These are phyloP conservation scores for Gelatoporia subvermispora DNA, from an alignment of 768 basidiomycete genomes.

Conservation along the genomic window DNA sequence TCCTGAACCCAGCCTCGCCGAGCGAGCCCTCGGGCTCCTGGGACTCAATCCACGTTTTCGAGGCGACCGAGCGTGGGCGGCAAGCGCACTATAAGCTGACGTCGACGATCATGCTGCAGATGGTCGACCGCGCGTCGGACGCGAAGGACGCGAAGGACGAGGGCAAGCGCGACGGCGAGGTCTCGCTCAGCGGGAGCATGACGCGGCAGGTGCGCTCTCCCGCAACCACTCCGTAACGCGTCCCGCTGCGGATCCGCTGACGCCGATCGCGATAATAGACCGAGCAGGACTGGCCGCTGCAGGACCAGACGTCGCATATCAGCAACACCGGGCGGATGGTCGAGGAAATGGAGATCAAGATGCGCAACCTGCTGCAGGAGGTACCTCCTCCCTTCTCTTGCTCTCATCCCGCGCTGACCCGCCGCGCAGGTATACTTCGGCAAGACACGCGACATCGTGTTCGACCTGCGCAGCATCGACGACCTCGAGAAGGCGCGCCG, in stretches of 20 bases:
- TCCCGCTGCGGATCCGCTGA: neutral
- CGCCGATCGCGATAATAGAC: too few species aligned
- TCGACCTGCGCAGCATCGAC: constrained; percentile 83
- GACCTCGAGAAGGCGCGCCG: constrained; percentile 78
- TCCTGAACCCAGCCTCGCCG: constrained; percentile 49
- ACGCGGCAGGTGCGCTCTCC: constrained; percentile 76
- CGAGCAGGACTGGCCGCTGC: constrained; percentile 82
- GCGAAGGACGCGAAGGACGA: constrained; percentile 17
- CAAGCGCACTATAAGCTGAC: constrained; percentile 97
- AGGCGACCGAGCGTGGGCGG: constrained; percentile 85
- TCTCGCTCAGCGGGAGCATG: constrained; percentile 92
- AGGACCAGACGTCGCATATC: constrained; percentile 80
- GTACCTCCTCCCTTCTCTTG: constrained; percentile 28
- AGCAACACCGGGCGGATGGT: constrained; percentile 93
- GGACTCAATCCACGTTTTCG: constrained; percentile 99
- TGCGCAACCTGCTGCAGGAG: constrained; percentile 92
- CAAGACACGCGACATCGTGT: constrained; percentile 93
- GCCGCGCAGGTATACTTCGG: constrained; percentile 81
- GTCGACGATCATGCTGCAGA: constrained; percentile 93
- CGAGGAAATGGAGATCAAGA: constrained; percentile 99
- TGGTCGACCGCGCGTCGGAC: constrained; percentile 46
- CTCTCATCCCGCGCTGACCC: neutral
- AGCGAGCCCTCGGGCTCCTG: constrained; percentile 81
- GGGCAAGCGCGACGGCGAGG: constrained; percentile 64
- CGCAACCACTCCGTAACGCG: neutral